These are phyloP conservation scores for Russula sp. DNA, from an alignment of 768 basidiomycete species.

Conservation along the genomic window DNA sequence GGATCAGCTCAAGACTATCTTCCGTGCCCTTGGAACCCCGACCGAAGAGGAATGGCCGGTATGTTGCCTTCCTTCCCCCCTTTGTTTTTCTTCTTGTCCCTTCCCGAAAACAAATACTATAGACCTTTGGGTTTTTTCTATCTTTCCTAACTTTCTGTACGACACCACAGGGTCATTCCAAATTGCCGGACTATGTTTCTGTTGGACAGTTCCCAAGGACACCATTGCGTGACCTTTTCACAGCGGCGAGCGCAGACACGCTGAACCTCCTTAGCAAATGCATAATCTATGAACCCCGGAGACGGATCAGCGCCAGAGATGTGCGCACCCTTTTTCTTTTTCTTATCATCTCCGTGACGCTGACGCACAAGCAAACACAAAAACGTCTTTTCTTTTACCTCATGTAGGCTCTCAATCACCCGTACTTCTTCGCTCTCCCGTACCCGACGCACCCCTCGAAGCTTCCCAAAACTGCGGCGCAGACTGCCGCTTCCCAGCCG, in stretches of 20 bases:
- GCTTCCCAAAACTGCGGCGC: slow-evolving; percentile 62
- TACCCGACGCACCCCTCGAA: slow-evolving; percentile 84
- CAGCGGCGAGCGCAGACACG: slow-evolving; percentile 80
- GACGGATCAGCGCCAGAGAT: slow-evolving; percentile 71
- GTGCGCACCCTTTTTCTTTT: slow-evolving; percentile 36
- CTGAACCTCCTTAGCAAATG: slow-evolving; percentile 76
- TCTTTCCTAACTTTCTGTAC: background rate
- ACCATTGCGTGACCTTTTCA: slow-evolving; percentile 80
- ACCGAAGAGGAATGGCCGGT: slow-evolving; percentile 98
- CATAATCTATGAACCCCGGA: slow-evolving; percentile 78
- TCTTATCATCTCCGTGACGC: too few relatives aligned
- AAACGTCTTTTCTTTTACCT: background rate
- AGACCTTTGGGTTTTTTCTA: background rate
- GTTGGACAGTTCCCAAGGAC: slow-evolving; percentile 82
- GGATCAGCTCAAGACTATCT: slow-evolving; percentile 93
- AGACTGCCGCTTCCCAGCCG: slow-evolving; percentile 42
- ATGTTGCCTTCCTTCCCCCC: slow-evolving; percentile 24
- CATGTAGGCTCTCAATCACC: slow-evolving; percentile 69
- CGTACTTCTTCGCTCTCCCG: slow-evolving; percentile 82
- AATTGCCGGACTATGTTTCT: slow-evolving; percentile 83
- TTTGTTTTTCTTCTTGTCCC: background rate
- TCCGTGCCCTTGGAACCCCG: slow-evolving; percentile 91
- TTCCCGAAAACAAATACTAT: background rate
- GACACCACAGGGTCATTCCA: slow-evolving; percentile 66
- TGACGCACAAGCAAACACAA: too few relatives aligned